Evolutionary conservation across 495 filamentous ascomycete species (phyloP).

Genomic region (Penicillium goetzii): DNA sequence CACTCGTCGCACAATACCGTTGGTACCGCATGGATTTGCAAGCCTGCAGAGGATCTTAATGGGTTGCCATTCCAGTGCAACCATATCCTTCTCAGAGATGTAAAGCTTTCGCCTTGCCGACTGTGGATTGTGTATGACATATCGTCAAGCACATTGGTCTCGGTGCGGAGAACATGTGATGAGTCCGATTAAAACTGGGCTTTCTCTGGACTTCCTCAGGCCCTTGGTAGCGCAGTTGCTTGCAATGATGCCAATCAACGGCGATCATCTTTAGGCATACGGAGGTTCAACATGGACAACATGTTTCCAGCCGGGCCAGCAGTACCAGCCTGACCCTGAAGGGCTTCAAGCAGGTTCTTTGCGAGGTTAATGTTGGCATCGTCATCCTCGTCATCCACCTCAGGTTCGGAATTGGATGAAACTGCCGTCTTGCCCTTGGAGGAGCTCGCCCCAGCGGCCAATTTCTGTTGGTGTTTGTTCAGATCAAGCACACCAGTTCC

Average conservation of each 20-base stretch:
- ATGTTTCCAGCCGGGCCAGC: slow-evolving; percentile 86
- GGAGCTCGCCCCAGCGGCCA: slow-evolving; percentile 19
- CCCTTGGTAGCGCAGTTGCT: background rate
- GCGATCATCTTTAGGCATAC: slow-evolving; percentile 75
- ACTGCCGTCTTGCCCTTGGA: slow-evolving; percentile 34
- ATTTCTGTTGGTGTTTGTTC: slow-evolving; percentile 45
- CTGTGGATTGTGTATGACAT: background rate
- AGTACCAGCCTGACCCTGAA: slow-evolving; percentile 84
- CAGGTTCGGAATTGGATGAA: slow-evolving; percentile 11
- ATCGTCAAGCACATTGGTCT: background rate
- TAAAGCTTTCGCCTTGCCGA: background rate
- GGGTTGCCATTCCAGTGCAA: background rate
- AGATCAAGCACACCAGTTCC: slow-evolving; percentile 74
- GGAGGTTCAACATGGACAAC: slow-evolving; percentile 80
- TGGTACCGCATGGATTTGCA: background rate
- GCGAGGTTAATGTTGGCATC: slow-evolving; percentile 85
- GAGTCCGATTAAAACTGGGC: background rate
- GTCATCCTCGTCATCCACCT: slow-evolving; percentile 52
- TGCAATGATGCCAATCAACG: slow-evolving; percentile 1
- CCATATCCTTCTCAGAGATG: background rate
- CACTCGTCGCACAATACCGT: background rate
- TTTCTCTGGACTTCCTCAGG: too few relatives aligned
- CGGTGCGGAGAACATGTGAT: background rate
- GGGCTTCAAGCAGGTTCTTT: slow-evolving; percentile 88
- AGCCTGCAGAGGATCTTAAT: too few relatives aligned